Percentiles rank a stretch among this genome's conserved stretches.
phyloP scores from a whole-genome alignment of 768 basidiomycete genomes.

The Podaxis sp. region DNA sequence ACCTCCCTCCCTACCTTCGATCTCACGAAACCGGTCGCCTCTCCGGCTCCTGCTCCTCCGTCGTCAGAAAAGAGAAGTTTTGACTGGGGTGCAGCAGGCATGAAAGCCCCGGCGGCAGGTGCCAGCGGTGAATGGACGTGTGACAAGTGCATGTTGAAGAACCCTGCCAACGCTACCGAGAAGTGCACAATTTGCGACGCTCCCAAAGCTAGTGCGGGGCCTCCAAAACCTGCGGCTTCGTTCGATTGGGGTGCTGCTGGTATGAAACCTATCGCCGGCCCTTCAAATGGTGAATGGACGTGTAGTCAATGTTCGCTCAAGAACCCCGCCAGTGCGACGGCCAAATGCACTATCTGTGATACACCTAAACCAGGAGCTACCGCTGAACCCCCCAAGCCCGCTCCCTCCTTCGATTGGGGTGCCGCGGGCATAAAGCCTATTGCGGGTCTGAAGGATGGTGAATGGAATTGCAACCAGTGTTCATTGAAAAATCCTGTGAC shows the following conservation, averaged over 20 bases:
- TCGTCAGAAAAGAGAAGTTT: slow-evolving; percentile 38
- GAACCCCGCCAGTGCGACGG: slow-evolving; percentile 44
- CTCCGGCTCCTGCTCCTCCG: slow-evolving; percentile 17
- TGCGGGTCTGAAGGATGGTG: background rate
- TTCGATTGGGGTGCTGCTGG: slow-evolving; percentile 19
- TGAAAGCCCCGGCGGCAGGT: slow-evolving; percentile 41
- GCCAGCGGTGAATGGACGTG: slow-evolving; percentile 54
- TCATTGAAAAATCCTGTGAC: slow-evolving; percentile 45
- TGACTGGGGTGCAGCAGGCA: slow-evolving; percentile 62
- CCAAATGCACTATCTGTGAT: slow-evolving; percentile 56
- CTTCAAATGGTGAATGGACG: slow-evolving; percentile 39
- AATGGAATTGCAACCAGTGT: slow-evolving; percentile 59
- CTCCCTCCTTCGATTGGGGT: slow-evolving; percentile 11
- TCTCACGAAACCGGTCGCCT: slow-evolving; percentile 23
- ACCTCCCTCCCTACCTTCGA: slow-evolving; percentile 48
- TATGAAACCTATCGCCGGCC: slow-evolving; percentile 4
- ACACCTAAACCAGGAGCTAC: slow-evolving; percentile 27
- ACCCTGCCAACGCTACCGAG: slow-evolving; percentile 40
- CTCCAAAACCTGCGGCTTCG: slow-evolving; percentile 16
- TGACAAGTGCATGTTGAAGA: slow-evolving; percentile 47
- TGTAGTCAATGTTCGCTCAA: slow-evolving; percentile 53
- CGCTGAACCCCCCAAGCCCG: background rate
- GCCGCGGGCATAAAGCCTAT: slow-evolving; percentile 12
- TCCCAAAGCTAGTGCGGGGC: slow-evolving; percentile 18
- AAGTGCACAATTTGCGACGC: slow-evolving; percentile 55